Evolutionary conservation across 495 filamentous ascomycete species (phyloP).

Genomic region (Penicillium bovifimosum): DNA sequence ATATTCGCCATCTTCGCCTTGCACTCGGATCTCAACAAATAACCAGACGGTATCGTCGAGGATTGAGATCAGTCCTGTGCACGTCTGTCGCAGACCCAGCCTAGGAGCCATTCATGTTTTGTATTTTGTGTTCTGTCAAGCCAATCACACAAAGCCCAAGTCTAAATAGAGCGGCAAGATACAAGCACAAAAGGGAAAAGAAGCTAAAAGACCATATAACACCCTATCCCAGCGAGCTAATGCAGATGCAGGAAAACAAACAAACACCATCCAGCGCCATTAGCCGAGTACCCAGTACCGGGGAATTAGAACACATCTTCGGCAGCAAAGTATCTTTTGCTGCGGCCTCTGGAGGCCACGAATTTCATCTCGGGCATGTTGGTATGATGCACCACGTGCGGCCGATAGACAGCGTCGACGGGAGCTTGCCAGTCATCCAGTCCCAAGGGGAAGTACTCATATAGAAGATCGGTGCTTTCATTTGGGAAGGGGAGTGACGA

Average conservation of each 20-base stretch:
- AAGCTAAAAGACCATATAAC: slow-evolving; percentile 1
- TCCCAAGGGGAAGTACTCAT: slow-evolving; percentile 87
- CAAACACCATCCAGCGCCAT: slow-evolving; percentile 10
- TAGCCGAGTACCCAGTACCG: neutral
- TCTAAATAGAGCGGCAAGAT: slow-evolving; percentile 8
- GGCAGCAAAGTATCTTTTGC: slow-evolving; percentile 77
- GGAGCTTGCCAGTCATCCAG: slow-evolving; percentile 90
- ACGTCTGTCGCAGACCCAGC: neutral
- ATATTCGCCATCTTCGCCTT: neutral
- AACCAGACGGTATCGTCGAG: neutral
- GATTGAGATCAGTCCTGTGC: neutral
- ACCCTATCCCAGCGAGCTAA: slow-evolving; percentile 11
- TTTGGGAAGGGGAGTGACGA: slow-evolving; percentile 50
- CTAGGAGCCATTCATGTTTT: slow-evolving; percentile 1
- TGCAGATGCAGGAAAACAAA: slow-evolving; percentile 19
- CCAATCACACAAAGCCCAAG: slow-evolving; percentile 9
- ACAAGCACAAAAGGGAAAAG: neutral
- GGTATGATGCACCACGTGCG: slow-evolving; percentile 87
- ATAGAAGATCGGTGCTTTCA: slow-evolving; percentile 73
- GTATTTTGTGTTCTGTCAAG: neutral
- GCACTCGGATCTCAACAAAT: neutral
- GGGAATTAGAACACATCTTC: slow-evolving; percentile 45
- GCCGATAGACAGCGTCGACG: slow-evolving; percentile 87
- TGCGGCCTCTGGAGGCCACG: slow-evolving; percentile 59
- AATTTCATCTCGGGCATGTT: slow-evolving; percentile 74